A percentile compares a stretch with the other conserved stretches of the same genome.
phyloP scores from a whole-genome alignment of 768 basidiomycete species.

The Tubosaeta sp. region DNA sequence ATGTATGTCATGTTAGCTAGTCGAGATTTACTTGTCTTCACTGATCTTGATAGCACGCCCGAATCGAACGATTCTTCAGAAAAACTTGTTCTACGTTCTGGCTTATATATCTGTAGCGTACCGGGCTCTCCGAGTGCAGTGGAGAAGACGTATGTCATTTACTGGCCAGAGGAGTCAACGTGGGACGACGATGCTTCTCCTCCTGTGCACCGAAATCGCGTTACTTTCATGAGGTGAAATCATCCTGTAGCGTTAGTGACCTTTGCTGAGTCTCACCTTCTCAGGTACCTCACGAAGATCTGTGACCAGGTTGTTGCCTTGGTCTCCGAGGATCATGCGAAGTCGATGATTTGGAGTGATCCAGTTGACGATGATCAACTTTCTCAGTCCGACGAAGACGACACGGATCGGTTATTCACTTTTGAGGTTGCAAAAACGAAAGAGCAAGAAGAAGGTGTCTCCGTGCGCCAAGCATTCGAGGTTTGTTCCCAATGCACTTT shows the following conservation, averaged over 20 bases:
- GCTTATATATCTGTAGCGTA: slow-evolving; percentile 43
- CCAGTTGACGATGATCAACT: slow-evolving; percentile 25
- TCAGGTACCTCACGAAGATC: slow-evolving; percentile 56
- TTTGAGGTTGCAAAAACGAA: slow-evolving; percentile 55
- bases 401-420: slow-evolving; percentile 48
- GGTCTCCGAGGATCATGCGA: slow-evolving; percentile 44
- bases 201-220: slow-evolving; percentile 46
- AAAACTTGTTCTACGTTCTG: slow-evolving; percentile 39
- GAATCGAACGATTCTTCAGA: slow-evolving; percentile 1
- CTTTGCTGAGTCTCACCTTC: not conserved
- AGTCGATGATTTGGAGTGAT: slow-evolving; percentile 41
- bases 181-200: slow-evolving; percentile 51
- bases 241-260: not conserved
- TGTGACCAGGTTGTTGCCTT: slow-evolving; percentile 50
- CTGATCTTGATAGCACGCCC: slow-evolving; percentile 11
- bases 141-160: slow-evolving; percentile 44
- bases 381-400: slow-evolving; percentile 32
- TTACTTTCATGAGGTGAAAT: slow-evolving; percentile 56
- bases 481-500: slow-evolving; percentile 22
- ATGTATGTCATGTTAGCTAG: slow-evolving; percentile 31
- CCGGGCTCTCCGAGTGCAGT: not conserved
- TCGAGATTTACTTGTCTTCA: not conserved
- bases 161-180: slow-evolving; percentile 59
- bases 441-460: slow-evolving; percentile 53
- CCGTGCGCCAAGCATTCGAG: slow-evolving; percentile 41